Evolutionary conservation across 148 eudicot species (phyloP).

Genomic region (Bassia scoparia): DNA sequence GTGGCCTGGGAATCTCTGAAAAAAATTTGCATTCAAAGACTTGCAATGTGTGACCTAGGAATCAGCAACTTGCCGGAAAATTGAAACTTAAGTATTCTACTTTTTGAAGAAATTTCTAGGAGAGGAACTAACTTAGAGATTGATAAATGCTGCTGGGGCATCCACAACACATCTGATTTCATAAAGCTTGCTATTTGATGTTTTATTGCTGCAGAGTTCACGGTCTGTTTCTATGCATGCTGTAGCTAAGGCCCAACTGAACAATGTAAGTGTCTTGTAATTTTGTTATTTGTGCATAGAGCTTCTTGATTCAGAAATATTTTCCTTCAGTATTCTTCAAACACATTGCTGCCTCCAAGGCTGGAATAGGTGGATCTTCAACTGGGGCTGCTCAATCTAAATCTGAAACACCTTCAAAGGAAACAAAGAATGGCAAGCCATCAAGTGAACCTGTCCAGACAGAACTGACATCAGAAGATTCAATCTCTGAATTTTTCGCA

Average conservation of each 20-base stretch:
- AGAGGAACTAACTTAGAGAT: background rate
- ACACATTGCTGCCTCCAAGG: slow-evolving; percentile 37
- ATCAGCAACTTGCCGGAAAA: background rate
- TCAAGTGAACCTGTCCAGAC: slow-evolving; percentile 34
- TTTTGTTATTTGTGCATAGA: slow-evolving; percentile 1
- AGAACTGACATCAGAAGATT: slow-evolving; percentile 58
- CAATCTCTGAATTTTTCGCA: slow-evolving; percentile 52
- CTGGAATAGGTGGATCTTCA: slow-evolving; percentile 49
- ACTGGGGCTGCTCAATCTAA: slow-evolving; percentile 34
- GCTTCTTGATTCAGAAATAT: slow-evolving; percentile 5
- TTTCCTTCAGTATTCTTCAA: slow-evolving; percentile 23
- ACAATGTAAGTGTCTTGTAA: slow-evolving; percentile 29
- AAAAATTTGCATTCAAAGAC: background rate
- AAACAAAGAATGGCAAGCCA: slow-evolving; percentile 36
- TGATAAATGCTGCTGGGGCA: background rate
- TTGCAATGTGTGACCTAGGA: background rate
- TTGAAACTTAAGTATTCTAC: background rate
- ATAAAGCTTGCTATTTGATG: slow-evolving; percentile 10
- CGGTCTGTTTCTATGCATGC: slow-evolving; percentile 7
- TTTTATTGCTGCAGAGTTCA: slow-evolving; percentile 14
- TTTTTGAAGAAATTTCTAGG: background rate
- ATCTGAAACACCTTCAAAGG: slow-evolving; percentile 29
- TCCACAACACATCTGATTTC: background rate
- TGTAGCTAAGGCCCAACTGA: slow-evolving; percentile 22
- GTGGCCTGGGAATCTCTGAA: no score